Conservation (phyloP, 768 basidiomycete species). For the Galerina sulciceps region DNA sequence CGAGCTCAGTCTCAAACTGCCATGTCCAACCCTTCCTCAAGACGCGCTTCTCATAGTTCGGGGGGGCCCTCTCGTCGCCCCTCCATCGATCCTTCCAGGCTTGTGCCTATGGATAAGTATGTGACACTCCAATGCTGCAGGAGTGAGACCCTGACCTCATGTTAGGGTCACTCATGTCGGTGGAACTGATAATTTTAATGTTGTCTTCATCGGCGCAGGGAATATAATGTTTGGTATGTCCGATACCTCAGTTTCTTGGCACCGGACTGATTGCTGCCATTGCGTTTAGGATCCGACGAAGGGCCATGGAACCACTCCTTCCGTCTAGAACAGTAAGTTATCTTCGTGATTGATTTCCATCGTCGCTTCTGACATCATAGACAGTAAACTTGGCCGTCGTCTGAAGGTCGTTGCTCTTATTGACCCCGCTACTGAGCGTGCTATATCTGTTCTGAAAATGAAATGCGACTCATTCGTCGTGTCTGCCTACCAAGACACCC, state of each 20-base stretch:
- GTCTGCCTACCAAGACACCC: slow-evolving; percentile 90
- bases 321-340: slow-evolving; percentile 81
- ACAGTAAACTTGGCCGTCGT: slow-evolving; percentile 90
- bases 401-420: slow-evolving; percentile 96
- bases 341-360: slow-evolving; percentile 11
- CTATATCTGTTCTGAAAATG: slow-evolving; percentile 78
- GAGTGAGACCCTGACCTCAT: slow-evolving; percentile 3
- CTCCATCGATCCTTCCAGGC: slow-evolving; percentile 79
- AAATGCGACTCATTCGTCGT: slow-evolving; percentile 94
- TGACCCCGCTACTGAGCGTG: slow-evolving; percentile 87
- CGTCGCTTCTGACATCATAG: slow-evolving; percentile 3
- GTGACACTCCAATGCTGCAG: slow-evolving; percentile 16
- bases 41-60: slow-evolving; percentile 44
- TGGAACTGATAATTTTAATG: slow-evolving; percentile 83
- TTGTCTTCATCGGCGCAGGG: slow-evolving; percentile 93
- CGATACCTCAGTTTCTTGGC: neutral
- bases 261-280: neutral
- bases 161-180: slow-evolving; percentile 53
- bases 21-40: slow-evolving; percentile 18
- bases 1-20: neutral
- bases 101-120: slow-evolving; percentile 83
- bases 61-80: slow-evolving; percentile 54
- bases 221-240: slow-evolving; percentile 94
- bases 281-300: slow-evolving; percentile 71
- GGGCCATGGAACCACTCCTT: slow-evolving; percentile 95